phyloP scores from a whole-genome alignment of 75 land plant species.

The Cryptomeria japonica region DNA sequence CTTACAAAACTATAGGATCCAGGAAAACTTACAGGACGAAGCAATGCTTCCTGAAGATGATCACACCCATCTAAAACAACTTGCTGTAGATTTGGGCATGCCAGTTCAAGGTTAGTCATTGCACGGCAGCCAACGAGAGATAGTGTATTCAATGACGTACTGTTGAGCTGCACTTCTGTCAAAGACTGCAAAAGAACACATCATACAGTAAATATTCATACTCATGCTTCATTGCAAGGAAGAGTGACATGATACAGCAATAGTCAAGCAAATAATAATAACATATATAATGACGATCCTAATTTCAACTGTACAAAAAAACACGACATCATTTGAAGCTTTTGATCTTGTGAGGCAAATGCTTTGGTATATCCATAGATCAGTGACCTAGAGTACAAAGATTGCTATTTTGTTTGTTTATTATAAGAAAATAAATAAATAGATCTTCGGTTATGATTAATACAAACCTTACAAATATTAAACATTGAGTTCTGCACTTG shows the following conservation, averaged over 20 bases:
- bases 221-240: background rate
- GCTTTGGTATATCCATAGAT: background rate
- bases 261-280: background rate
- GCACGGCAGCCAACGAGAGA: conserved; percentile 88
- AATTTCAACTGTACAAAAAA: background rate
- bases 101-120: conserved; percentile 62
- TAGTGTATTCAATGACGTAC: conserved; percentile 58
- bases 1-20: background rate
- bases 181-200: conserved; percentile 55
- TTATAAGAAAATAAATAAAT: background rate
- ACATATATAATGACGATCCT: background rate
- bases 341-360: background rate
- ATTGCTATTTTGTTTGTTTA: background rate
- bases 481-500: background rate
- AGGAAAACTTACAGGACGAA: conserved; percentile 70
- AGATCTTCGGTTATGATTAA: background rate
- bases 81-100: conserved; percentile 76
- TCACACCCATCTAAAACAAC: conserved; percentile 88
- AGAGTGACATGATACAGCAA: background rate
- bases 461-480: background rate
- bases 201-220: background rate
- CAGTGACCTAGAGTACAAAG: background rate
- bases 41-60: conserved; percentile 79
- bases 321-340: background rate
- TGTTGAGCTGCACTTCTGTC: conserved; percentile 53